phyloP scores from a whole-genome alignment of 2,329 filamentous ascomycete species.

The Cordyceps cicadae region DNA sequence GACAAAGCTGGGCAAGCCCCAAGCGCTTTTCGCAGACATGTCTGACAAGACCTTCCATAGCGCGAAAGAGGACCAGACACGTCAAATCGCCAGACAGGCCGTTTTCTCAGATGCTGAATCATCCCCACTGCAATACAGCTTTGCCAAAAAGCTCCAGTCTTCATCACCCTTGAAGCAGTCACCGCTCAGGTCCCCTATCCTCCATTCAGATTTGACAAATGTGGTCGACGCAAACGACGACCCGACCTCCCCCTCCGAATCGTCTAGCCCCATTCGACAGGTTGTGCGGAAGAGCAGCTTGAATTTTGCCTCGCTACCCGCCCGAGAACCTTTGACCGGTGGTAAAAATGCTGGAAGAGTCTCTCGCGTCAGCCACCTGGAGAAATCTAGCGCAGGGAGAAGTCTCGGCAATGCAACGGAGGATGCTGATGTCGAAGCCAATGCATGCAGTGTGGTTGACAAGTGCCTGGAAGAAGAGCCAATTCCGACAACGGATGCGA shows the following conservation, averaged over 20 bases:
- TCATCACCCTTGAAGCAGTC: constrained; percentile 8
- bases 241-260: constrained; percentile 51
- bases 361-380: constrained; percentile 71
- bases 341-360: constrained; percentile 76
- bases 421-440: constrained; percentile 35
- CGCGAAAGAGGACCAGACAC: constrained; percentile 36
- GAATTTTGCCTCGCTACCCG: constrained; percentile 86
- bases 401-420: constrained; percentile 50
- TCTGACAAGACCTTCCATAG: constrained; percentile 34
- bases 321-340: constrained; percentile 73
- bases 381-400: constrained; percentile 66
- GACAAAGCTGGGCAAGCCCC: constrained; percentile 18
- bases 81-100: not conserved
- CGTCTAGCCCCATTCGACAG: constrained; percentile 66
- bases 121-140: not conserved
- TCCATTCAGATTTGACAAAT: constrained; percentile 26
- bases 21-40: constrained; percentile 22
- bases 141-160: constrained; percentile 2
- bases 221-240: constrained; percentile 25
- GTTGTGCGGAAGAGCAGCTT: constrained; percentile 87
- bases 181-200: constrained; percentile 5
- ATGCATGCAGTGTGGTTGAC: constrained; percentile 46
- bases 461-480: constrained; percentile 32
- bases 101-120: constrained; percentile 5
- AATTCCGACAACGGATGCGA: constrained; percentile 54